These are phyloP conservation scores for Phaeophleospora eucalypticola DNA, from an alignment of 2,329 filamentous ascomycete genomes.

Conservation along the genomic window DNA sequence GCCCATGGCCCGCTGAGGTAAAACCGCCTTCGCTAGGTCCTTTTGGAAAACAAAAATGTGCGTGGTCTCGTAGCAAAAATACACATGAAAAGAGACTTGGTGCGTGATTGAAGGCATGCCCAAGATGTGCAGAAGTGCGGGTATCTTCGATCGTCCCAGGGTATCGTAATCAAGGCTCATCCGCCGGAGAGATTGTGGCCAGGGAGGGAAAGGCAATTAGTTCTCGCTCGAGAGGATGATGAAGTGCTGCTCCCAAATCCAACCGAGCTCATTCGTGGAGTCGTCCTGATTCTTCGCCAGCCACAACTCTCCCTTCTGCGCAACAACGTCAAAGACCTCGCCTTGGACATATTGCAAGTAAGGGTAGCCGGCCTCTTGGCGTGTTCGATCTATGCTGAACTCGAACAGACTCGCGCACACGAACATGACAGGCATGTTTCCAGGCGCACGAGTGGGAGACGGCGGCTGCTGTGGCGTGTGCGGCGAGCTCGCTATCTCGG, in stretches of 20 bases:
- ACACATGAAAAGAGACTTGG: neutral
- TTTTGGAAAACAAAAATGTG: neutral
- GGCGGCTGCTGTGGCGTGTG: slow-evolving; percentile 7
- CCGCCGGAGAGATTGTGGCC: no score
- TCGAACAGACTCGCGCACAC: slow-evolving; percentile 91
- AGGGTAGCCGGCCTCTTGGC: slow-evolving; percentile 89
- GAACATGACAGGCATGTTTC: slow-evolving; percentile 62
- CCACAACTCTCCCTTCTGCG: slow-evolving; percentile 96
- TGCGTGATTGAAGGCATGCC: no score
- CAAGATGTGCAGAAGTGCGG: no score
- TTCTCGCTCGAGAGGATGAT: slow-evolving; percentile 28
- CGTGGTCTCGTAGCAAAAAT: neutral
- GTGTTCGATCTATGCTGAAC: slow-evolving; percentile 91
- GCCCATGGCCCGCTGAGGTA: neutral
- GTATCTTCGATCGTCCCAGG: no score
- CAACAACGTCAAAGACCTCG: slow-evolving; percentile 72
- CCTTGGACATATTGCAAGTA: slow-evolving; percentile 94
- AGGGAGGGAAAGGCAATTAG: slow-evolving; percentile 1
- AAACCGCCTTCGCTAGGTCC: neutral
- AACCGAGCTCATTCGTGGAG: slow-evolving; percentile 70
- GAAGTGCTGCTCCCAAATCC: slow-evolving; percentile 99
- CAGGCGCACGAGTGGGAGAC: slow-evolving; percentile 16
- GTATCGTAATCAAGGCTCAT: no score
- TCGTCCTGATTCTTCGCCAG: slow-evolving; percentile 97
- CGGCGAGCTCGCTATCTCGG: slow-evolving; percentile 14